Conservation (phyloP, 805 yeast genomes). For the Grigorovia transvaalensis region DNA sequence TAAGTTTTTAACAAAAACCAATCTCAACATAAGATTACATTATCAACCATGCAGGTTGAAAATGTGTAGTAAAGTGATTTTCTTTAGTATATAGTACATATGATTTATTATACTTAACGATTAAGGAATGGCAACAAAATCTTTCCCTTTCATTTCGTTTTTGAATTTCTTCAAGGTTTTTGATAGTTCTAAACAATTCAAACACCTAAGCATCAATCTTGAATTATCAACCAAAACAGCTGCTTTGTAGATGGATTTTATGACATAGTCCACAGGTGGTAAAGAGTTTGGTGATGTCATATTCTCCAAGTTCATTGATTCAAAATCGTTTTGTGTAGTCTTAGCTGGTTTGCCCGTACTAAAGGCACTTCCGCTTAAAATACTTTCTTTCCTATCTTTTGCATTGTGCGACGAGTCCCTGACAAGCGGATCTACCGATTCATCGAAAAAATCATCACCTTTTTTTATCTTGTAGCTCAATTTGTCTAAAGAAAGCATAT, state of each 20-base stretch:
- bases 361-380: constrained; percentile 1
- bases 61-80: too few species aligned
- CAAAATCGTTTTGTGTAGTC: constrained; percentile 9
- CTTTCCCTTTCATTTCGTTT: constrained; percentile 4
- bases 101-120: background rate
- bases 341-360: constrained; percentile 6
- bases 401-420: constrained; percentile 8
- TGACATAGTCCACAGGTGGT: constrained; percentile 44
- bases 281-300: constrained; percentile 46
- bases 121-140: background rate
- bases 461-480: constrained; percentile 20
- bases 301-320: constrained; percentile 42
- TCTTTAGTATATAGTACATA: background rate
- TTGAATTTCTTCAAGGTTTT: constrained; percentile 15
- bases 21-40: too few species aligned
- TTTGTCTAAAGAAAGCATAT: constrained; percentile 21
- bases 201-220: constrained; percentile 39
- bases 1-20: too few species aligned
- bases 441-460: constrained; percentile 15
- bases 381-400: constrained; percentile 1
- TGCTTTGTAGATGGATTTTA: constrained; percentile 52
- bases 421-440: constrained; percentile 25
- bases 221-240: constrained; percentile 55
- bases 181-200: constrained; percentile 26
- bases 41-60: too few species aligned